These are phyloP conservation scores for Cupressus sempervirens DNA, from an alignment of 75 land plant species.

Conservation along the genomic window DNA sequence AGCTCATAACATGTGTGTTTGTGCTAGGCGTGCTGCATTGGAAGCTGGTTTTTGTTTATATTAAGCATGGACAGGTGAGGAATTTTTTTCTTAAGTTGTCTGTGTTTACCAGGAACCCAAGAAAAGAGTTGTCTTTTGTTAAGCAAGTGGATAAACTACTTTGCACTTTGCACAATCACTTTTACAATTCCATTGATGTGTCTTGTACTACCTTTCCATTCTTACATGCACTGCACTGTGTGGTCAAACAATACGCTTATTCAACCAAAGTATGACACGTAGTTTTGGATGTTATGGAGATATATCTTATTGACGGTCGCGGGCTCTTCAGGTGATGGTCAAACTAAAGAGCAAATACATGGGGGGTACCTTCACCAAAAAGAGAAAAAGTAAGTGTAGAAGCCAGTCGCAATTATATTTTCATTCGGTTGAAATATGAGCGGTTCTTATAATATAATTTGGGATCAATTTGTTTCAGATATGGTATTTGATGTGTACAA, in stretches of 20 bases:
- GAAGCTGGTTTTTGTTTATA: slow-evolving; percentile 85
- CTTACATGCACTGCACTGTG: neutral
- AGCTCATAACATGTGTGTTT: neutral
- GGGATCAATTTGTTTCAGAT: slow-evolving; percentile 36
- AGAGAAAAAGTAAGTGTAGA: slow-evolving; percentile 78
- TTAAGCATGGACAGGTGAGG: slow-evolving; percentile 26
- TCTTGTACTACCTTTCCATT: neutral
- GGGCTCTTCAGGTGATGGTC: slow-evolving; percentile 57
- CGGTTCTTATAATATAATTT: no score
- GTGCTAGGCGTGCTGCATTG: slow-evolving; percentile 66
- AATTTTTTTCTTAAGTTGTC: slow-evolving; percentile 37
- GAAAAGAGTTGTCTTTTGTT: neutral
- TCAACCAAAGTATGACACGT: neutral
- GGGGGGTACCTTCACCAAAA: slow-evolving; percentile 81
- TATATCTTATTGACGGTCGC: neutral
- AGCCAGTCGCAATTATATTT: neutral
- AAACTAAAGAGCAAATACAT: slow-evolving; percentile 86
- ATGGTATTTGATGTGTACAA: slow-evolving; percentile 61
- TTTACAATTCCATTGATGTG: neutral
- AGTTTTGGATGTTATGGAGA: neutral
- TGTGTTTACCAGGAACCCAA: slow-evolving; percentile 10
- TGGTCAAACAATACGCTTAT: neutral
- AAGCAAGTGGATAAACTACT: neutral
- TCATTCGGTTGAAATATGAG: neutral
- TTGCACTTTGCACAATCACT: neutral